Evolutionary conservation across 2,329 filamentous ascomycete genomes (phyloP).

Genomic region (Hymenoscyphus infarciens): DNA sequence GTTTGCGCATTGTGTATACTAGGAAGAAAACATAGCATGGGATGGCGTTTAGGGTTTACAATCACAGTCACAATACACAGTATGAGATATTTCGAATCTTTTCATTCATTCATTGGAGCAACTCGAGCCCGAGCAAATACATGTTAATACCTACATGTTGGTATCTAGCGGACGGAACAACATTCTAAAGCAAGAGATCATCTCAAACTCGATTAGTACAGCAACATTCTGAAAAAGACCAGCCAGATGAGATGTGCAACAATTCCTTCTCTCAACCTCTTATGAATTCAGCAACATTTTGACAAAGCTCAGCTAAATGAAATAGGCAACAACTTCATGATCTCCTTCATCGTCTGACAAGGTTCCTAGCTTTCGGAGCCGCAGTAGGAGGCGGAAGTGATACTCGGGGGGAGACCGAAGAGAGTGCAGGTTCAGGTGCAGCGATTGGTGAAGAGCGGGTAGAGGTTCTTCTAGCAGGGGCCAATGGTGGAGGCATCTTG

Average conservation of each 20-base stretch:
- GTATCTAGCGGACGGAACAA: no score
- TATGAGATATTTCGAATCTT: background rate
- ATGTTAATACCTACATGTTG: background rate
- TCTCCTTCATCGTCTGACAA: background rate
- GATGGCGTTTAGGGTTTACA: conserved; percentile 4
- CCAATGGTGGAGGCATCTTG: conserved; percentile 1
- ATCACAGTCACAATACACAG: background rate
- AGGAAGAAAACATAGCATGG: conserved; percentile 7
- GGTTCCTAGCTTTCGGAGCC: background rate
- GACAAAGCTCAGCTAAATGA: background rate
- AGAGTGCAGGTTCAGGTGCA: background rate
- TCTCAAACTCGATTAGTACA: no score
- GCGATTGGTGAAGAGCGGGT: background rate
- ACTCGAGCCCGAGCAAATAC: background rate
- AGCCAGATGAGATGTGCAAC: no score
- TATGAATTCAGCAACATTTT: background rate
- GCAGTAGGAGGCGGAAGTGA: background rate
- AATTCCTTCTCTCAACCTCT: background rate
- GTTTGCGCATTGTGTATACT: background rate
- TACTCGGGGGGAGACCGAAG: background rate
- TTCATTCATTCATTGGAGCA: background rate
- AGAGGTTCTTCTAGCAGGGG: background rate
- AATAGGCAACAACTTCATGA: background rate
- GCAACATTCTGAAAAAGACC: no score
- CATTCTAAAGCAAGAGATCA: no score